Evolutionary conservation across 192 early-diverging fungal species (phyloP), one percentile per base, ranked within the genome.

Genomic region (Kickxella alabastrina): DNA sequence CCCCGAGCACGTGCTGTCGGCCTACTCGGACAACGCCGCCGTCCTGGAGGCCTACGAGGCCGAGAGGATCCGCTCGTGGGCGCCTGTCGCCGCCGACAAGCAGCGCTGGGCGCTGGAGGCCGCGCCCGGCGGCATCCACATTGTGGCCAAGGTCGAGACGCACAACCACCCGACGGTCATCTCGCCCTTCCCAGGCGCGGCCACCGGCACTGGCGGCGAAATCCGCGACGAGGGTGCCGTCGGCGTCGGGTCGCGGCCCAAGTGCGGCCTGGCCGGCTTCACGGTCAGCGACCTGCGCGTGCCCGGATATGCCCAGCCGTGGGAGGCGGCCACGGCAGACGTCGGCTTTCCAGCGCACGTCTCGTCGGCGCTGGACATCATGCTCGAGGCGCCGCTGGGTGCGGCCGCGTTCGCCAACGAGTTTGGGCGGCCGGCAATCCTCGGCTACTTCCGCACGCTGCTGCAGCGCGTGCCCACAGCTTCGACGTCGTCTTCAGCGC

Each of bases 111-210:
- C 67, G 35, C 49, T 71, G 28, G n/a, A 36, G 17, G 27, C 24
- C 4, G 62, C 56, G 9, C 32, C 38, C 0, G 59, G 63, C 35
- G 59, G 48, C 1, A 85, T 97, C 21, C 92, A 99, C 72, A 90
- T 89, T 38, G 80, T 98, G 25, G 86, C 85, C 52, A 97, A 99
- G 79, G 97, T 99, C 15, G 97, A 99, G 80, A 99, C 97, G 1
- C 97, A 99, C 79, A 99, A 99, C 70, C 97, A 99, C 68, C 97
- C 97, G 29, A 99, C 95, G 14, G 92, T 93, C 18, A 94, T 99
- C 17, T 98, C 95, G 43, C 97, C 97, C 22, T 97, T 90, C 72
- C 89, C 97, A 18, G 97, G 97, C 57, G 97, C 97, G 18, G 87
- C 95, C 4, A 99, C 97, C 15, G 97, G 97, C 40, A 88, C 93